A percentile compares a stretch with the other conserved stretches of the same genome.
phyloP scores from a whole-genome alignment of 768 basidiomycete species.

The Hirschioporus abietinus region DNA sequence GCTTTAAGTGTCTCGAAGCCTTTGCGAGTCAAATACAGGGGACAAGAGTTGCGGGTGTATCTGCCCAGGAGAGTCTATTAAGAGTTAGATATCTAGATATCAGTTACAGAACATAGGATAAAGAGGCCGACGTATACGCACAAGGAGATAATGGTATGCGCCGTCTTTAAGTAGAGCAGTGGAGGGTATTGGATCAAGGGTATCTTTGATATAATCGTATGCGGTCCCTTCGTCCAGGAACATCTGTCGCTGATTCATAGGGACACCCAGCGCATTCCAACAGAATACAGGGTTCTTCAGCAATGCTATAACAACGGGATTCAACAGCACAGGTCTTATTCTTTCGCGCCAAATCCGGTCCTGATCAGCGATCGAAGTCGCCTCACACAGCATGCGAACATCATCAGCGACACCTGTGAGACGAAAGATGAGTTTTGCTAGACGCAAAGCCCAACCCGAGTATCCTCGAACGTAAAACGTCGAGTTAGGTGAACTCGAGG shows the following conservation, averaged over 20 bases:
- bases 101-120: not conserved
- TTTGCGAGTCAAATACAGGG: slow-evolving; percentile 54
- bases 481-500: slow-evolving; percentile 37
- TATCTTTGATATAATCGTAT: slow-evolving; percentile 48
- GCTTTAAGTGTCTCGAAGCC: slow-evolving; percentile 55
- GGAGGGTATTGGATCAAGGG: slow-evolving; percentile 43
- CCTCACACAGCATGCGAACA: slow-evolving; percentile 50
- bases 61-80: slow-evolving; percentile 36
- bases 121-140: slow-evolving; percentile 16
- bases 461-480: slow-evolving; percentile 70
- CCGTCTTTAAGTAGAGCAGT: slow-evolving; percentile 52
- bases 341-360: slow-evolving; percentile 55
- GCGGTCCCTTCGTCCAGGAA: slow-evolving; percentile 44
- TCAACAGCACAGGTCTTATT: slow-evolving; percentile 56
- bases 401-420: slow-evolving; percentile 54
- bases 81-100: not conserved
- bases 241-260: slow-evolving; percentile 61
- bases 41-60: slow-evolving; percentile 55
- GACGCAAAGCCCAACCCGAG: slow-evolving; percentile 59
- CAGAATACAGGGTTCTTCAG: slow-evolving; percentile 52
- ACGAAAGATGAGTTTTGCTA: slow-evolving; percentile 52
- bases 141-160: slow-evolving; percentile 61
- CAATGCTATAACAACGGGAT: slow-evolving; percentile 46
- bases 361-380: slow-evolving; percentile 52
- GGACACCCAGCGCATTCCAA: slow-evolving; percentile 79